phyloP scores from a whole-genome alignment of 129 eudicot genomes.

The Mikania micrantha region DNA sequence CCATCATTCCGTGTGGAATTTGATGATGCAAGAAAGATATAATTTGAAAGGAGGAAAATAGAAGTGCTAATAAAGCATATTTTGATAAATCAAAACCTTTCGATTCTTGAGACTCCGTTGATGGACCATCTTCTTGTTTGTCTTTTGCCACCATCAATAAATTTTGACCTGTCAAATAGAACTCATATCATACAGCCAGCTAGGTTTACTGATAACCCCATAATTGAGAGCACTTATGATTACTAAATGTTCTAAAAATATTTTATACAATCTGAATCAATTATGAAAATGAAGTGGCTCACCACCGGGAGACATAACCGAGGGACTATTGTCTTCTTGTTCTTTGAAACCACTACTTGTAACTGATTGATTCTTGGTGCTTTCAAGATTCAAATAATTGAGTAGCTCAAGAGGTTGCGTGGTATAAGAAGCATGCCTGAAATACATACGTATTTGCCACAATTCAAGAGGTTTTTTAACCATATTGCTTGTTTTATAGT shows the following conservation, averaged over 20 bases:
- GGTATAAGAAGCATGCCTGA: constrained; percentile 83
- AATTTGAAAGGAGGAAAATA: neutral
- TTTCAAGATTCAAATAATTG: constrained; percentile 51
- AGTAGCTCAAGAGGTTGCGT: constrained; percentile 97
- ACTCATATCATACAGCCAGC: constrained; percentile 7
- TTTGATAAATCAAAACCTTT: constrained; percentile 40
- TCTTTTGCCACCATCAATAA: constrained; percentile 25
- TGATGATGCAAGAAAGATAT: too few relatives aligned
- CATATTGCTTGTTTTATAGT: neutral
- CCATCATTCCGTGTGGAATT: too few relatives aligned
- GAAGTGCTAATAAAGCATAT: neutral
- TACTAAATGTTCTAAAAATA: neutral
- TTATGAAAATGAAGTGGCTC: constrained; percentile 11
- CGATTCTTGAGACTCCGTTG: constrained; percentile 35
- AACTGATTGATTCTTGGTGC: constrained; percentile 21
- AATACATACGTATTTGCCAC: neutral
- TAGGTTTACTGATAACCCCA: neutral
- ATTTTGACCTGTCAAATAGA: constrained; percentile 19
- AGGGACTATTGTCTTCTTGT: constrained; percentile 20
- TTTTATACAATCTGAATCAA: neutral
- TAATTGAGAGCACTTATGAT: neutral
- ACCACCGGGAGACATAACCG: constrained; percentile 15
- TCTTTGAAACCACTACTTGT: constrained; percentile 26
- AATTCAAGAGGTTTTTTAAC: neutral
- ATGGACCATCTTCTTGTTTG: constrained; percentile 32